These are phyloP conservation scores for Sporothrix protearum DNA, from an alignment of 2,329 filamentous ascomycete species.

Conservation along the genomic window DNA sequence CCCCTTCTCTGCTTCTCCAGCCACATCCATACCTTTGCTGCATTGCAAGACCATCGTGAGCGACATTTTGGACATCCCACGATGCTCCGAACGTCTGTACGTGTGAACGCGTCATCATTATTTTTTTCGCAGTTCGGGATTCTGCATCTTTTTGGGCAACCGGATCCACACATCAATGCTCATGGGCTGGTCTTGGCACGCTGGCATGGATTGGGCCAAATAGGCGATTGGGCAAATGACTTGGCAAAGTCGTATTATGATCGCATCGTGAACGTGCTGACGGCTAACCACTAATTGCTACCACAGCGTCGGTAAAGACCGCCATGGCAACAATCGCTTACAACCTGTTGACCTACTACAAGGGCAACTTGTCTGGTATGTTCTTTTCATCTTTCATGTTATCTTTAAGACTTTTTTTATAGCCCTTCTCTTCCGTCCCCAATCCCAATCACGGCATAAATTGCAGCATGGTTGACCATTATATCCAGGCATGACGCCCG, in stretches of 20 bases:
- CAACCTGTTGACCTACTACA: constrained; percentile 51
- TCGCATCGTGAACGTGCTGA: not conserved
- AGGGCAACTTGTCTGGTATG: constrained; percentile 42
- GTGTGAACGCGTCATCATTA: constrained; percentile 10
- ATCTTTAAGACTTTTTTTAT: not conserved
- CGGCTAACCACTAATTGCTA: constrained; percentile 6
- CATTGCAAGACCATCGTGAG: not conserved
- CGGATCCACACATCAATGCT: constrained; percentile 5
- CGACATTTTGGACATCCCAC: not conserved
- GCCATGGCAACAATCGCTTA: constrained; percentile 48
- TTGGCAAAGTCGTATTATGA: constrained; percentile 15
- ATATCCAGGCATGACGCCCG: constrained; percentile 28
- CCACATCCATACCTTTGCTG: not conserved
- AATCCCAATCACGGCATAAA: too few relatives aligned
- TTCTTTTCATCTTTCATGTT: not conserved
- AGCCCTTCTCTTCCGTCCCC: not conserved
- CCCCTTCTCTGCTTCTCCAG: not conserved
- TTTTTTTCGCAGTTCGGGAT: not conserved
- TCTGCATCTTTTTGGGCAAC: not conserved
- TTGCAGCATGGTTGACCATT: not conserved
- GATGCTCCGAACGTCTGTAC: not conserved
- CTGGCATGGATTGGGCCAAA: constrained; percentile 5
- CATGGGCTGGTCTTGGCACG: constrained; percentile 16
- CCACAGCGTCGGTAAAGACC: constrained; percentile 45
- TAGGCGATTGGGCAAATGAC: not conserved